phyloP scores from a whole-genome alignment of 2,329 filamentous ascomycete species.

The Aspergillus neoniger region DNA sequence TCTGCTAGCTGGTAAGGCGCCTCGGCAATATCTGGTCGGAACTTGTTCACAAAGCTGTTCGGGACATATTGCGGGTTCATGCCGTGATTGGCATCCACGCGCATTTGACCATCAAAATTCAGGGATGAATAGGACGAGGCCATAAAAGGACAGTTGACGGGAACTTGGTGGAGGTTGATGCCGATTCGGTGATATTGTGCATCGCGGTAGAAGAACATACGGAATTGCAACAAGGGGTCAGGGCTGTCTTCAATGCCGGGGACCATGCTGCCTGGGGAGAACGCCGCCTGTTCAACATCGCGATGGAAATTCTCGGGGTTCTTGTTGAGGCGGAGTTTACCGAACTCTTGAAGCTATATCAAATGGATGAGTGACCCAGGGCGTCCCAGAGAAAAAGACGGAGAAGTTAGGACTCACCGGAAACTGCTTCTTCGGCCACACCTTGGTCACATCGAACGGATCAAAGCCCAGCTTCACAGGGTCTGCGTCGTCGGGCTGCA shows the following conservation, averaged over 20 bases:
- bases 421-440: slow-evolving; percentile 53
- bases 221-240: slow-evolving; percentile 52
- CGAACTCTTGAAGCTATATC: slow-evolving; percentile 47
- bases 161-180: slow-evolving; percentile 54
- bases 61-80: slow-evolving; percentile 55
- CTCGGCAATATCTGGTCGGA: slow-evolving; percentile 55
- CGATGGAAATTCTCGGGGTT: slow-evolving; percentile 56
- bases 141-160: slow-evolving; percentile 52
- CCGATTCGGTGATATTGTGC: slow-evolving; percentile 57
- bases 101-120: slow-evolving; percentile 54
- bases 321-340: slow-evolving; percentile 55
- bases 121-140: slow-evolving; percentile 48
- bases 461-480: slow-evolving; percentile 55
- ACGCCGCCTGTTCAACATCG: slow-evolving; percentile 56
- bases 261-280: slow-evolving; percentile 54
- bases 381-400: too few relatives aligned
- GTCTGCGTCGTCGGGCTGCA: slow-evolving; percentile 50
- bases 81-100: slow-evolving; percentile 50
- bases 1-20: slow-evolving; percentile 53
- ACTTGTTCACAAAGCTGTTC: slow-evolving; percentile 55
- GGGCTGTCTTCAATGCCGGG: slow-evolving; percentile 54
- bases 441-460: slow-evolving; percentile 57
- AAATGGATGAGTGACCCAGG: background rate
- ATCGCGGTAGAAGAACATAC: slow-evolving; percentile 54
- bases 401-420: slow-evolving; percentile 30